These are phyloP conservation scores for Vigna mungo DNA, from an alignment of 306 rosid species.

Conservation along the genomic window DNA sequence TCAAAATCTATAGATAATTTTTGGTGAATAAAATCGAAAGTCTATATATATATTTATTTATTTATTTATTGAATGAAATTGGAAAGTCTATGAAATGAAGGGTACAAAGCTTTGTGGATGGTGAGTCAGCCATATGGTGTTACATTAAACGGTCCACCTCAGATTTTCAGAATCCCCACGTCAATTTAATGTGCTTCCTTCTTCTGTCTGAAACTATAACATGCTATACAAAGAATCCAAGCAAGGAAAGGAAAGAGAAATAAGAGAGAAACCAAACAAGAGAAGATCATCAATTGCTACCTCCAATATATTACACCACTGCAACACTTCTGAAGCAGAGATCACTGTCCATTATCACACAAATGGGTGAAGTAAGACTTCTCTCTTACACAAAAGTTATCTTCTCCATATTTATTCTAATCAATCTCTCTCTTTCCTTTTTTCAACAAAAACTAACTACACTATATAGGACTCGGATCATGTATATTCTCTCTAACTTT, in stretches of 20 bases:
- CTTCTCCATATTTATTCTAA: neutral
- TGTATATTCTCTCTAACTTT: constrained; percentile 9
- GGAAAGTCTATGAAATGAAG: neutral
- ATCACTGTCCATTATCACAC: constrained; percentile 38
- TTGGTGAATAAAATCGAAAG: no score
- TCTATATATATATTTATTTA: no score
- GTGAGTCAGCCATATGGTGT: constrained; percentile 47
- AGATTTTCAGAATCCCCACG: constrained; percentile 58
- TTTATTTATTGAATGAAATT: no score
- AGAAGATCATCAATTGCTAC: constrained; percentile 28
- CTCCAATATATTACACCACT: constrained; percentile 18
- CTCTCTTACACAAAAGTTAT: constrained; percentile 8
- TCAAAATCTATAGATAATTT: neutral
- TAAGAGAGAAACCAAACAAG: neutral
- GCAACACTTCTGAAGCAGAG: constrained; percentile 39
- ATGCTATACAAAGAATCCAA: neutral
- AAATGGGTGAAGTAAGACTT: constrained; percentile 80
- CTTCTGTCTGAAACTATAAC: neutral
- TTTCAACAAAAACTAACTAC: neutral
- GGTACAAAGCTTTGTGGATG: constrained; percentile 21
- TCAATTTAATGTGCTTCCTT: constrained; percentile 50
- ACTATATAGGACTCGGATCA: constrained; percentile 3
- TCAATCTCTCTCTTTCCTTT: constrained; percentile 21
- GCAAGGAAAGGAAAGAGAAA: constrained; percentile 14
- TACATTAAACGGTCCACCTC: constrained; percentile 66